Percentiles rank a stretch among this genome's conserved stretches.
These are phyloP conservation scores for Lathyrus sativus DNA, from an alignment of 306 rosid genomes.

Conservation along the genomic window DNA sequence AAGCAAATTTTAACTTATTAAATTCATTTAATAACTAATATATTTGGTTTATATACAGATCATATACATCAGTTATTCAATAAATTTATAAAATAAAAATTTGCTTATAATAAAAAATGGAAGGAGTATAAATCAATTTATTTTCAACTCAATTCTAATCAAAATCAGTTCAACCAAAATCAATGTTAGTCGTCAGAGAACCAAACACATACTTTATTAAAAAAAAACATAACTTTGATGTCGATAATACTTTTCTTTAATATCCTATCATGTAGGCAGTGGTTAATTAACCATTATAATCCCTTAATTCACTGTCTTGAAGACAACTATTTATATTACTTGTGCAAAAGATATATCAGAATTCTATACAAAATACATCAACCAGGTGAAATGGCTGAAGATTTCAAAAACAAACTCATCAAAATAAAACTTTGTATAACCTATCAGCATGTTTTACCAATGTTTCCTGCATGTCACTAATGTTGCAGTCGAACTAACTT, in stretches of 20 bases:
- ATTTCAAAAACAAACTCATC: conserved; percentile 17
- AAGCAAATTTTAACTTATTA: too few species aligned
- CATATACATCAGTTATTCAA: too few species aligned
- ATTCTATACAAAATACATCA: conserved; percentile 4
- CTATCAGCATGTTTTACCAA: background rate
- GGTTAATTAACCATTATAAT: background rate
- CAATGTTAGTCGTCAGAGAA: too few species aligned
- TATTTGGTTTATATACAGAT: too few species aligned
- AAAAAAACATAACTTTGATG: background rate
- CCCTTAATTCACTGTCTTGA: background rate
- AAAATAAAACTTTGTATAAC: conserved; percentile 20
- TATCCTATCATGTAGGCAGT: background rate
- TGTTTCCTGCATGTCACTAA: conserved; percentile 2
- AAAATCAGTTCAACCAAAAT: too few species aligned
- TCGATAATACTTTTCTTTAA: background rate
- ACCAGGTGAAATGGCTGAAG: conserved; percentile 4
- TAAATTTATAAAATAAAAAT: too few species aligned
- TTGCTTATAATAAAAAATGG: too few species aligned
- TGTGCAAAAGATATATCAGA: background rate
- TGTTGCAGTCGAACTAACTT: background rate
- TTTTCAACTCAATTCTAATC: too few species aligned
- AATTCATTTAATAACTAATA: too few species aligned
- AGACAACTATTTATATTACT: background rate
- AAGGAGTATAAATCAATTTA: too few species aligned
- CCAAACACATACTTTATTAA: too few species aligned